Conservation (phyloP, 2,329 filamentous ascomycete species). For the Trichocomaceae sp. region DNA sequence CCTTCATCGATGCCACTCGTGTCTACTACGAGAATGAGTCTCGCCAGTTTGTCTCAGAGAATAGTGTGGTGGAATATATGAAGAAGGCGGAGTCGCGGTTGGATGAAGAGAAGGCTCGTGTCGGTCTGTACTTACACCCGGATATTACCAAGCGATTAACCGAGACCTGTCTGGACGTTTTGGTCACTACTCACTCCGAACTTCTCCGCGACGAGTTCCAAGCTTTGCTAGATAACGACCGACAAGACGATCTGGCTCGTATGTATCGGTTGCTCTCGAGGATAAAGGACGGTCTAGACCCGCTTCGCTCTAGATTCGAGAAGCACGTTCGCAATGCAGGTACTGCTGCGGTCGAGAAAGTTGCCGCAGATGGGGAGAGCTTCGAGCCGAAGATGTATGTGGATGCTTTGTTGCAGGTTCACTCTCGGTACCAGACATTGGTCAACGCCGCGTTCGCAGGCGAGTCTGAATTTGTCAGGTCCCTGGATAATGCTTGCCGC, state of each 20-base stretch:
- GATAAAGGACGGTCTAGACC: conserved; percentile 86
- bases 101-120: conserved; percentile 88
- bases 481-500: conserved; percentile 90
- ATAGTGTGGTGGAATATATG: conserved; percentile 98
- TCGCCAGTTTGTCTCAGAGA: conserved; percentile 88
- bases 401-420: conserved; percentile 86
- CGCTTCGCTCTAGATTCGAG: conserved; percentile 80
- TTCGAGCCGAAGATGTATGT: conserved; percentile 96
- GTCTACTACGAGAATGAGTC: conserved; percentile 88
- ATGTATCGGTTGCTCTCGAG: conserved; percentile 91
- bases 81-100: conserved; percentile 92
- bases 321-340: conserved; percentile 87
- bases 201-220: conserved; percentile 96
- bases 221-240: conserved; percentile 83
- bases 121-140: conserved; percentile 81
- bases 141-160: conserved; percentile 82
- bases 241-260: conserved; percentile 87
- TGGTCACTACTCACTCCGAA: conserved; percentile 80
- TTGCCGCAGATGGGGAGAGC: conserved; percentile 78
- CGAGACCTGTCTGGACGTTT: conserved; percentile 77
- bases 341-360: conserved; percentile 80
- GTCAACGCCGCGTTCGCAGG: conserved; percentile 91
- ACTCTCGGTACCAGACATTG: conserved; percentile 84
- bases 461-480: conserved; percentile 93
- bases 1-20: conserved; percentile 79